phyloP scores from a whole-genome alignment of 441 rosid species.

The Brassica hybrid region DNA sequence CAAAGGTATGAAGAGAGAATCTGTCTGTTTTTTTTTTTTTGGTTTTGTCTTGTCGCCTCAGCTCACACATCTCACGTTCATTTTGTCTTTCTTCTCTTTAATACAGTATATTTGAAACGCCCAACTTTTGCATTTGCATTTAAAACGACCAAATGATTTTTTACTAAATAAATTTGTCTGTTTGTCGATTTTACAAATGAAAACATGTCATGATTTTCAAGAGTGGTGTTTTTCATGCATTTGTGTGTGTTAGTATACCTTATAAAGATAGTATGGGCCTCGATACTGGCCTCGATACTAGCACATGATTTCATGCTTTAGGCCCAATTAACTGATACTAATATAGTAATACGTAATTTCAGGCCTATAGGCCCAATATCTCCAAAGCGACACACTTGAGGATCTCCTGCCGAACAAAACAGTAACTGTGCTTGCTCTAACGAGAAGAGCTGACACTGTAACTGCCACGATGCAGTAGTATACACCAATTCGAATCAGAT shows the following conservation, averaged over 20 bases:
- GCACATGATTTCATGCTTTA: background rate
- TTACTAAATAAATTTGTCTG: background rate
- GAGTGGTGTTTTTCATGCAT: background rate
- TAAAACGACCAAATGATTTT: background rate
- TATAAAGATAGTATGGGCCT: background rate
- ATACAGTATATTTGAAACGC: background rate
- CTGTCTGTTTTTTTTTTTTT: background rate
- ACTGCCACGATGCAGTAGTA: background rate
- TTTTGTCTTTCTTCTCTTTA: background rate
- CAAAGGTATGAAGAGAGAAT: background rate
- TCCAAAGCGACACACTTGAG: conserved; percentile 11
- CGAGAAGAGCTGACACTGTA: conserved; percentile 30
- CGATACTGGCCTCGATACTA: background rate
- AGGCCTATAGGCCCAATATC: background rate
- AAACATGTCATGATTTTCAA: background rate
- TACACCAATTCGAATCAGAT: background rate
- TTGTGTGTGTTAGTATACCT: background rate
- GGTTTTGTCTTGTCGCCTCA: background rate
- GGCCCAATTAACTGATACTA: background rate
- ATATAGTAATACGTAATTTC: background rate
- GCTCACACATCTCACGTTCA: background rate
- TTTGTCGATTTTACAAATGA: background rate
- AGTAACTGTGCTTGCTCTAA: conserved; percentile 27
- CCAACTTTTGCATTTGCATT: background rate
- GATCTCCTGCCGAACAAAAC: conserved; percentile 22